Conservation (phyloP, 1,284 basidiomycete genomes). For the Ustilago cynodontis region DNA sequence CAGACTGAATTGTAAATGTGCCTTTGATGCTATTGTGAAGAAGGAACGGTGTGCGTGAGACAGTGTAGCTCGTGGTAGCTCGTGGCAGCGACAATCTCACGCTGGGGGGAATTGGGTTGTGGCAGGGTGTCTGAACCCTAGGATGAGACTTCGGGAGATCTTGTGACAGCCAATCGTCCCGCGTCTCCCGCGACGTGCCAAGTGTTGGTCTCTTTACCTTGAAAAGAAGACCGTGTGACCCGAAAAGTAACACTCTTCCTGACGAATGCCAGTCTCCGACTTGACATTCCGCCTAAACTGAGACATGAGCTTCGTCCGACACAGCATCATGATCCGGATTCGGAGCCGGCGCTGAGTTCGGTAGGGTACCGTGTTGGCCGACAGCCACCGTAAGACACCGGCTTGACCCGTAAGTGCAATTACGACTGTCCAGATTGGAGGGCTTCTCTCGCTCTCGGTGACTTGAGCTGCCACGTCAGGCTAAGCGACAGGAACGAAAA, state of each 20-base stretch:
- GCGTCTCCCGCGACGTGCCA: constrained; percentile 6
- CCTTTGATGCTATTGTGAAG: too few relatives aligned
- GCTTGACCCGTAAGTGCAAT: not conserved
- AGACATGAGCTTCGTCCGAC: not conserved
- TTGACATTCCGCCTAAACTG: not conserved
- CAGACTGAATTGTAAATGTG: not conserved
- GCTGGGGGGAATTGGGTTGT: too few relatives aligned
- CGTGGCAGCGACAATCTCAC: too few relatives aligned
- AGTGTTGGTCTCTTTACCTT: constrained; percentile 1
- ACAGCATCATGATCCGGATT: not conserved
- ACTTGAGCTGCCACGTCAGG: not conserved
- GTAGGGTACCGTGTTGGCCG: not conserved
- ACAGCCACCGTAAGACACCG: not conserved
- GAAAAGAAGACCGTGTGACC: not conserved
- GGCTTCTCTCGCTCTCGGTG: not conserved
- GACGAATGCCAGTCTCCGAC: too few relatives aligned
- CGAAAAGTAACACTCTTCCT: not conserved
- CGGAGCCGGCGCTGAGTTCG: not conserved
- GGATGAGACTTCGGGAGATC: not conserved
- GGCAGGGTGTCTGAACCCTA: not conserved
- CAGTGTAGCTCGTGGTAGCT: not conserved
- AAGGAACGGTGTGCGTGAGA: not conserved
- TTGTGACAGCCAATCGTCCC: constrained; percentile 8
- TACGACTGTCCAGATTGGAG: not conserved
- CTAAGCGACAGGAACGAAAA: constrained; percentile 6